Percentiles rank a stretch among this genome's conserved stretches.
phyloP scores from a whole-genome alignment of 768 basidiomycete species.

The Hypholoma fasciculare region DNA sequence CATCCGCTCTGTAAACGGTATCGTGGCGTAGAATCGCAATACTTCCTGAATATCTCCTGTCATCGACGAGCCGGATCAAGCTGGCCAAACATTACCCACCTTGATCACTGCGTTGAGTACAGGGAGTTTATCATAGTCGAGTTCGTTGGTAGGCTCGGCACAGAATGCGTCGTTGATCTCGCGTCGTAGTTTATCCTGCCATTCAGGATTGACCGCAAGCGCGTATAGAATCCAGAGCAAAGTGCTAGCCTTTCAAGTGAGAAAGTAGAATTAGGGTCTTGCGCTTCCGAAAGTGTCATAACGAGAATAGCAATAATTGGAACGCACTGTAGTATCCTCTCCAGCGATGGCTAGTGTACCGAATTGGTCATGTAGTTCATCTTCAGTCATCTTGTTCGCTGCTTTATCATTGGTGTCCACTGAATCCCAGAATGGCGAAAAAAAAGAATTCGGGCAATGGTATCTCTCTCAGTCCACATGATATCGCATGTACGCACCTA shows the following conservation, averaged over 20 bases:
- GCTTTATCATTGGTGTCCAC: neutral
- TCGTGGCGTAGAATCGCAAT: neutral
- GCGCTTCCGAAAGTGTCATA: neutral
- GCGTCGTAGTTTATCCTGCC: neutral
- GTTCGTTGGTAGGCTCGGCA: neutral
- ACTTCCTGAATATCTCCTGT: neutral
- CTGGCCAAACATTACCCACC: neutral
- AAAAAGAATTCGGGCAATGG: no score
- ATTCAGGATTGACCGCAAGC: neutral
- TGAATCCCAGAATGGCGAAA: no score
- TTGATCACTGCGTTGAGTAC: neutral
- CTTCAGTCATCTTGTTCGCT: neutral
- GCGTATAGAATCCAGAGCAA: neutral
- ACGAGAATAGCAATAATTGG: neutral
- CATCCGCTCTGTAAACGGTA: neutral
- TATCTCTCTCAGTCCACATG: neutral
- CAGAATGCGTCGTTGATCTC: neutral
- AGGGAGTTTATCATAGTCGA: neutral
- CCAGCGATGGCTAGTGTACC: neutral
- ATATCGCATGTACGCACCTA: neutral
- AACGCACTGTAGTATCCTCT: neutral
- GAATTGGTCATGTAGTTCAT: neutral
- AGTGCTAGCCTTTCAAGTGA: neutral
- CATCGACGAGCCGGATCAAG: neutral
- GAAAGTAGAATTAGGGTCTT: neutral